Percentiles rank a stretch among this genome's conserved stretches.
Conservation (phyloP, 2,329 filamentous ascomycete species). For the Pleoardoris graminearum region DNA sequence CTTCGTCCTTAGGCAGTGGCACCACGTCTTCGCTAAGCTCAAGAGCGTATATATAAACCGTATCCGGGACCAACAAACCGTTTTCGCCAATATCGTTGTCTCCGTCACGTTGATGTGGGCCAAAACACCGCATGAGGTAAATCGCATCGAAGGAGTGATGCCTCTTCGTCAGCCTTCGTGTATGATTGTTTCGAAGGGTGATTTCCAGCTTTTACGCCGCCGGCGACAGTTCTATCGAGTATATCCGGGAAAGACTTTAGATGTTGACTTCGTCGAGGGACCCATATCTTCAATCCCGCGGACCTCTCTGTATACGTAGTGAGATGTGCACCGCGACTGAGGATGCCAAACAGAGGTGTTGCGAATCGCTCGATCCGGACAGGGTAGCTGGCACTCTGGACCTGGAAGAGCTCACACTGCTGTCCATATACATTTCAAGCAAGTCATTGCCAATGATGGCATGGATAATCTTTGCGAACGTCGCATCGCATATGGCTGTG, state of each 20-base stretch:
- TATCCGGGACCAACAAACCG: conserved; percentile 32
- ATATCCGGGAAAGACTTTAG: conserved; percentile 86
- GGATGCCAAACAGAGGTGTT: conserved; percentile 43
- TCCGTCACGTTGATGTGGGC: conserved; percentile 80
- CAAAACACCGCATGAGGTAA: conserved; percentile 60
- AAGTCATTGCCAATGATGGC: too few relatives aligned
- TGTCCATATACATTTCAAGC: not conserved
- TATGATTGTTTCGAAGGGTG: conserved; percentile 27
- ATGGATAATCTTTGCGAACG: too few relatives aligned
- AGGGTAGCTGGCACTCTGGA: conserved; percentile 50
- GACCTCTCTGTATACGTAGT: conserved; percentile 30
- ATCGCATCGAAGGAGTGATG: not conserved
- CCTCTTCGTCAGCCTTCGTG: conserved; percentile 34
- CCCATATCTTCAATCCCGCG: conserved; percentile 73
- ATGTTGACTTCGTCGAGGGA: conserved; percentile 69
- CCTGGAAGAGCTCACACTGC: not conserved
- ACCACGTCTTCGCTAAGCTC: conserved; percentile 23
- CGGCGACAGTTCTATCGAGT: conserved; percentile 67
- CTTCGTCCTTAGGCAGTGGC: conserved; percentile 58
- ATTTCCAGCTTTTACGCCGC: conserved; percentile 18
- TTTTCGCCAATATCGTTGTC: conserved; percentile 56
- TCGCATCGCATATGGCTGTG: too few relatives aligned
- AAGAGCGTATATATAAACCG: conserved; percentile 41
- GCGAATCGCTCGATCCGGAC: conserved; percentile 34
- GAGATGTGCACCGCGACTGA: conserved; percentile 45